These are phyloP conservation scores for Paraphoma sp. DNA, from an alignment of 2,329 filamentous ascomycete species.

Conservation along the genomic window DNA sequence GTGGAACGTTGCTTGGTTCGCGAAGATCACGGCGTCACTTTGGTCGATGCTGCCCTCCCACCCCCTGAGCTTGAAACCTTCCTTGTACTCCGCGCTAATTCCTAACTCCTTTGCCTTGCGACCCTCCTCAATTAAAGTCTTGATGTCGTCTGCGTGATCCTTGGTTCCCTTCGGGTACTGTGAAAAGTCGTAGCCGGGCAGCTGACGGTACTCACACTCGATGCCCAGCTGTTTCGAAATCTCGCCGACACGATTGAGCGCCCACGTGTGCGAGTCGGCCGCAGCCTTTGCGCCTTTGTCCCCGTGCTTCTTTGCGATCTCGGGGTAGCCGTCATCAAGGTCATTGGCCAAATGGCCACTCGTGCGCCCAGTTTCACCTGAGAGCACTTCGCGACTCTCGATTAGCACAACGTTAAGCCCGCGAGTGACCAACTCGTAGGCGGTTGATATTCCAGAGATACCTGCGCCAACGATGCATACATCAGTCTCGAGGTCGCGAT, in stretches of 20 bases:
- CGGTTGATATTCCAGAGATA: conserved; percentile 59
- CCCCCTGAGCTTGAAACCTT: conserved; percentile 57
- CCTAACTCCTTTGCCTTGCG: conserved; percentile 54
- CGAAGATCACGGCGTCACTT: conserved; percentile 57
- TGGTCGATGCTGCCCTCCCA: conserved; percentile 61
- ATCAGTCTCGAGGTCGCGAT: conserved; percentile 54
- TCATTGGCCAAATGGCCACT: conserved; percentile 62
- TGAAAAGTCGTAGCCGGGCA: conserved; percentile 60
- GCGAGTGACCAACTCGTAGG: conserved; percentile 61
- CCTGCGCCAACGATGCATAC: conserved; percentile 61
- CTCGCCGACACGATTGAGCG: conserved; percentile 59
- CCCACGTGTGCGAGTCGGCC: conserved; percentile 63
- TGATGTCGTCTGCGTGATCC: conserved; percentile 55
- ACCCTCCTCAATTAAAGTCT: conserved; percentile 55
- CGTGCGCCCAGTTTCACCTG: conserved; percentile 62
- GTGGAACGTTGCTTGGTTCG: conserved; percentile 62
- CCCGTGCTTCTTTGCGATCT: conserved; percentile 61
- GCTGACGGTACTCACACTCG: conserved; percentile 62
- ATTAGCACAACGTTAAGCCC: conserved; percentile 60
- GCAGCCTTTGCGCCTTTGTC: conserved; percentile 56
- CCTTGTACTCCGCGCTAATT: conserved; percentile 51
- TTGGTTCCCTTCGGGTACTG: conserved; percentile 53
- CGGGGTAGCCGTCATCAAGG: conserved; percentile 60
- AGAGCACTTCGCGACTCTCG: conserved; percentile 62
- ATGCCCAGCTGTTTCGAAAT: conserved; percentile 58